A percentile compares a stretch with the other conserved stretches of the same genome.
phyloP scores from a whole-genome alignment of 2,329 filamentous ascomycete species.

The Hypoxylon sp. region DNA sequence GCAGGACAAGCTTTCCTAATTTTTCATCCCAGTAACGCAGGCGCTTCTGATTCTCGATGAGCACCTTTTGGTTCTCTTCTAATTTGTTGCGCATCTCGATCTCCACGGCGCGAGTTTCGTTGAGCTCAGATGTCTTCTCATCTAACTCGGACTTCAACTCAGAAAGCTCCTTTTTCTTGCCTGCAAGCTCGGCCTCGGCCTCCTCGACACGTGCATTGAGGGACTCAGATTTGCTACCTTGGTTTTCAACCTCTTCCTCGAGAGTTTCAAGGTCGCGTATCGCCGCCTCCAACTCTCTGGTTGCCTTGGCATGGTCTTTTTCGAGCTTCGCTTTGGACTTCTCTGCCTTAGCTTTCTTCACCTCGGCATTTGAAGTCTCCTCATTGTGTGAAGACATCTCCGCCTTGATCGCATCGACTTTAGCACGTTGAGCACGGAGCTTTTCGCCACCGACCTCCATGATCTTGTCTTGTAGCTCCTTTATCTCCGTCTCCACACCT shows the following conservation, averaged over 20 bases:
- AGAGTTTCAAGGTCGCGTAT: slow-evolving; percentile 78
- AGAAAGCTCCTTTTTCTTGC: slow-evolving; percentile 82
- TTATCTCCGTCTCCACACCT: slow-evolving; percentile 91
- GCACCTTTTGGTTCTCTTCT: slow-evolving; percentile 91
- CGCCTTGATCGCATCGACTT: slow-evolving; percentile 87
- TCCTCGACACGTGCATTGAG: slow-evolving; percentile 79
- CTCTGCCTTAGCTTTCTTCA: slow-evolving; percentile 89
- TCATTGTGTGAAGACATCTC: slow-evolving; percentile 84
- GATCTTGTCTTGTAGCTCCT: slow-evolving; percentile 91
- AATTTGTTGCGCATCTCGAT: slow-evolving; percentile 99
- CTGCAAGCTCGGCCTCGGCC: slow-evolving; percentile 78
- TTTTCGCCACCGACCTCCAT: slow-evolving; percentile 98
- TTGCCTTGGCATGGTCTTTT: slow-evolving; percentile 80
- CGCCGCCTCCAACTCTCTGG: slow-evolving; percentile 79
- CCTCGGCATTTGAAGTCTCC: slow-evolving; percentile 84
- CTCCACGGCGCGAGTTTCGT: slow-evolving; percentile 86
- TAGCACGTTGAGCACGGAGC: slow-evolving; percentile 87
- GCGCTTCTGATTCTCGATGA: slow-evolving; percentile 85
- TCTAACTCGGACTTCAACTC: slow-evolving; percentile 86
- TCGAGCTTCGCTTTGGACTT: slow-evolving; percentile 90
- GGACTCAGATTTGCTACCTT: slow-evolving; percentile 77
- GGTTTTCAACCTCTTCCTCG: slow-evolving; percentile 79
- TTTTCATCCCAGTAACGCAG: slow-evolving; percentile 90
- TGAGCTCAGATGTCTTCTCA: slow-evolving; percentile 83
- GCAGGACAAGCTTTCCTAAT: slow-evolving; percentile 80